These are phyloP conservation scores for Stephanodiscus triporus DNA, from an alignment of 108 stramenopile species.

Conservation along the genomic window DNA sequence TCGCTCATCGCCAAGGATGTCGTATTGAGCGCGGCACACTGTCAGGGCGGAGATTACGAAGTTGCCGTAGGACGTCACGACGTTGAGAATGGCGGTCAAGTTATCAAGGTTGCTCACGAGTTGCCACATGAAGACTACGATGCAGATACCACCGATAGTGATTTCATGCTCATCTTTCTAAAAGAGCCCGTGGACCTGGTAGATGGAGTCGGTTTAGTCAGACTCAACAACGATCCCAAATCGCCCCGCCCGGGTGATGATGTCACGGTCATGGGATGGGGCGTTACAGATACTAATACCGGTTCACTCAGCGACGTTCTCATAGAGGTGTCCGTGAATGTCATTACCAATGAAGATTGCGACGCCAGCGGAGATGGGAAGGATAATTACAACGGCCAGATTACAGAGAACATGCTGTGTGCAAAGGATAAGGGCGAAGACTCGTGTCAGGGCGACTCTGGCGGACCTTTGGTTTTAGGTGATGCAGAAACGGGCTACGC, in stretches of 20 bases:
- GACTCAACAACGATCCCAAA: constrained; percentile 38
- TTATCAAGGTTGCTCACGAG: constrained; percentile 5
- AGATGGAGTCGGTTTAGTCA: constrained; percentile 13
- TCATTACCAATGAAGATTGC: constrained; percentile 44
- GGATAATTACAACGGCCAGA: constrained; percentile 25
- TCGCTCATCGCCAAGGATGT: constrained; percentile 32
- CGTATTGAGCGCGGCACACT: constrained; percentile 52
- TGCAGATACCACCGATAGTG: constrained; percentile 21
- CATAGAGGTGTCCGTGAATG: constrained; percentile 31
- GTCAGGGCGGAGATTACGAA: constrained; percentile 31
- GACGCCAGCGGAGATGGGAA: constrained; percentile 24
- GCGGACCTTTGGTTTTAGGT: not conserved
- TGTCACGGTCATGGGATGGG: constrained; percentile 67
- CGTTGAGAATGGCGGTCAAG: constrained; percentile 12
- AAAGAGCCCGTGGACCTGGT: not conserved
- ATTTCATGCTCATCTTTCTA: constrained; percentile 27
- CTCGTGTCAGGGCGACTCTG: constrained; percentile 22
- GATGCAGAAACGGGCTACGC: constrained; percentile 9
- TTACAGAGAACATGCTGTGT: constrained; percentile 50
- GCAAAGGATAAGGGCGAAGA: constrained; percentile 38
- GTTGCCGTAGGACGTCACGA: constrained; percentile 28
- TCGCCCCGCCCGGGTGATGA: constrained; percentile 32
- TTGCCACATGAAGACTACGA: constrained; percentile 30
- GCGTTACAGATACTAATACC: constrained; percentile 15
- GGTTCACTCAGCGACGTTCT: constrained; percentile 1